Evolutionary conservation across 768 basidiomycete species (phyloP).

Genomic region (Amanita fuliginea): DNA sequence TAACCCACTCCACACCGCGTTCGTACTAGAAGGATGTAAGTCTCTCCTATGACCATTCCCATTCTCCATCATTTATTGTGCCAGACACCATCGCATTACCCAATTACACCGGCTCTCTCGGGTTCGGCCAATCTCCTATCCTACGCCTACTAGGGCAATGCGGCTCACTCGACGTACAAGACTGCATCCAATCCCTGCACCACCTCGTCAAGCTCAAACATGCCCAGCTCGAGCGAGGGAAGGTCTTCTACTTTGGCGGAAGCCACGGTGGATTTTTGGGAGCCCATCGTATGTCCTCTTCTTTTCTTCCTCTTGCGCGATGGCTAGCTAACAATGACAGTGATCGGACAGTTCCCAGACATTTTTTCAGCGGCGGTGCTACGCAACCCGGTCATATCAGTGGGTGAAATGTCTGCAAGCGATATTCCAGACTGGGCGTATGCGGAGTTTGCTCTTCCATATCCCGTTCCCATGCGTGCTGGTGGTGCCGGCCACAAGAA

Average conservation of each 20-base stretch:
- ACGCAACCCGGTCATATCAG: conserved; percentile 62
- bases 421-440: conserved; percentile 69
- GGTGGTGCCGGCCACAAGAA: background rate
- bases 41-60: background rate
- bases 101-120: conserved; percentile 61
- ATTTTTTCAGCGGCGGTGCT: conserved; percentile 52
- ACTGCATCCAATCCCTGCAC: conserved; percentile 44
- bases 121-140: conserved; percentile 55
- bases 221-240: conserved; percentile 37
- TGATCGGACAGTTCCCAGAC: conserved; percentile 54
- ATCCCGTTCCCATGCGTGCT: conserved; percentile 18
- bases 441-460: conserved; percentile 31
- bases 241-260: conserved; percentile 49
- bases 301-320: conserved; percentile 19
- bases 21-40: conserved; percentile 55
- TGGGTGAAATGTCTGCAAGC: conserved; percentile 39
- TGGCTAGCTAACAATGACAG: conserved; percentile 48
- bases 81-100: conserved; percentile 44
- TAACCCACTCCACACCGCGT: conserved; percentile 26
- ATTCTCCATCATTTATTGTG: background rate
- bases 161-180: conserved; percentile 54
- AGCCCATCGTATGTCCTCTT: conserved; percentile 36
- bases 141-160: conserved; percentile 44
- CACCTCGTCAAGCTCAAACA: conserved; percentile 41
- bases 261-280: conserved; percentile 63